phyloP scores from a whole-genome alignment of 441 rosid species.

The Codiaeum variegatum region DNA sequence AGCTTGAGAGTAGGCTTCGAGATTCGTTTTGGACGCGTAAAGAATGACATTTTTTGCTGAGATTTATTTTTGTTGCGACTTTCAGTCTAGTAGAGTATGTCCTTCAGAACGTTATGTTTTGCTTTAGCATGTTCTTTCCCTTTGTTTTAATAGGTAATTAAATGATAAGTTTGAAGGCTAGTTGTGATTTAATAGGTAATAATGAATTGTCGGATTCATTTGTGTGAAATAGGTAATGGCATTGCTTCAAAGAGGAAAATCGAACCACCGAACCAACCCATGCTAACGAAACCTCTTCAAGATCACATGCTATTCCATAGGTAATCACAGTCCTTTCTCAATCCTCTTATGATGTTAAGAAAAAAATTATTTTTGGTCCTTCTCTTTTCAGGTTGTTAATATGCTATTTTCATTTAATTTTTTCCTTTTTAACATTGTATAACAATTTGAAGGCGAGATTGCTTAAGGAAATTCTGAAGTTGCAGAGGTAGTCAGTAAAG shows the following conservation, averaged over 20 bases:
- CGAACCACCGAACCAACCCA: slow-evolving; percentile 96
- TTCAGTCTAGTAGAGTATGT: slow-evolving; percentile 51
- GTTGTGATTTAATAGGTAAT: slow-evolving; percentile 6
- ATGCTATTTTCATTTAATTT: too few species aligned
- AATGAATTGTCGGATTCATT: slow-evolving; percentile 7
- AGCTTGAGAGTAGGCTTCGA: too few species aligned
- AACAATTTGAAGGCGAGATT: too few species aligned
- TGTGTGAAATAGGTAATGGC: slow-evolving; percentile 66
- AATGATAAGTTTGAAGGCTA: slow-evolving; percentile 3
- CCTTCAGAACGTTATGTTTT: slow-evolving; percentile 21
- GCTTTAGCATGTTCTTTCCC: slow-evolving; percentile 9
- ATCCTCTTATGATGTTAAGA: not conserved
- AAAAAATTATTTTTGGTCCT: not conserved
- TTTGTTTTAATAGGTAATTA: slow-evolving; percentile 20
- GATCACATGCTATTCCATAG: slow-evolving; percentile 95
- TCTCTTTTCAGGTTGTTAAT: slow-evolving; percentile 49
- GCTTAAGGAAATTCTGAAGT: too few species aligned
- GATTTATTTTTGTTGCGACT: too few species aligned
- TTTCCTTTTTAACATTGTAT: too few species aligned
- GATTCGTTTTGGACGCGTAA: too few species aligned
- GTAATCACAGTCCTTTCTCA: slow-evolving; percentile 24
- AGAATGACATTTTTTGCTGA: too few species aligned
- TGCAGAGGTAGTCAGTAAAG: too few species aligned
- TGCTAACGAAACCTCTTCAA: slow-evolving; percentile 87
- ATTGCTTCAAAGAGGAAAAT: slow-evolving; percentile 84